A percentile compares a stretch with the other conserved stretches of the same genome.
Conservation (phyloP, 2,329 filamentous ascomycete species). For the Podosphaera xanthii region DNA sequence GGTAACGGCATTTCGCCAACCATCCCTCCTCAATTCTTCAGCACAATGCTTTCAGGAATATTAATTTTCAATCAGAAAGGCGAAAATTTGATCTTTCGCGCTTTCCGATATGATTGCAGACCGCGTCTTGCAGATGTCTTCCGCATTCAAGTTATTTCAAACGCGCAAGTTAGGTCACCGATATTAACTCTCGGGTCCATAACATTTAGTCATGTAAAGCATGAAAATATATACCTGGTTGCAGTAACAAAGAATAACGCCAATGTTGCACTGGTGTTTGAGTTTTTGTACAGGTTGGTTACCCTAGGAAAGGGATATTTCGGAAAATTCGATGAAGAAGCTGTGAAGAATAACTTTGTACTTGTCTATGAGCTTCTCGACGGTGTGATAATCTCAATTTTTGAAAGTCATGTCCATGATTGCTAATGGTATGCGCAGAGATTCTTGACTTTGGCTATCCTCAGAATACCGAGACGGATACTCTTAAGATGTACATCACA, state of each 20-base stretch:
- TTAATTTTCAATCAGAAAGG: slow-evolving; percentile 99
- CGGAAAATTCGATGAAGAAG: slow-evolving; percentile 97
- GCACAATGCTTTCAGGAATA: slow-evolving; percentile 81
- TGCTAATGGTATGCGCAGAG: slow-evolving; percentile 29
- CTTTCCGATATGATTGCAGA: slow-evolving; percentile 95
- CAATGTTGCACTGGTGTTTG: slow-evolving; percentile 92
- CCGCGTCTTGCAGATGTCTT: slow-evolving; percentile 96
- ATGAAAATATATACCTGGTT: slow-evolving; percentile 96
- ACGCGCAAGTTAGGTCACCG: slow-evolving; percentile 88
- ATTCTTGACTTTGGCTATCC: slow-evolving; percentile 98
- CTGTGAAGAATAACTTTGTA: slow-evolving; percentile 99
- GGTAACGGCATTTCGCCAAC: background rate
- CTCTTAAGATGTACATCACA: slow-evolving; percentile 99
- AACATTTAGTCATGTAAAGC: slow-evolving; percentile 98
- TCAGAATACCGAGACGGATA: slow-evolving; percentile 96
- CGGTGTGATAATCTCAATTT: slow-evolving; percentile 26
- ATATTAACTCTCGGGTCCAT: slow-evolving; percentile 94
- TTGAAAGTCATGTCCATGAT: background rate
- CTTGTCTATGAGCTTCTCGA: slow-evolving; percentile 93
- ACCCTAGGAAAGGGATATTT: slow-evolving; percentile 87
- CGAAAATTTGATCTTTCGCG: slow-evolving; percentile 97
- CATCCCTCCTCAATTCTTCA: background rate
- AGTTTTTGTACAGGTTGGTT: slow-evolving; percentile 87
- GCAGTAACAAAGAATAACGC: slow-evolving; percentile 97
- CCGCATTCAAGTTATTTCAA: slow-evolving; percentile 97